These are phyloP conservation scores for Paxillus rubicundulus DNA, from an alignment of 768 basidiomycete species.

Conservation along the genomic window DNA sequence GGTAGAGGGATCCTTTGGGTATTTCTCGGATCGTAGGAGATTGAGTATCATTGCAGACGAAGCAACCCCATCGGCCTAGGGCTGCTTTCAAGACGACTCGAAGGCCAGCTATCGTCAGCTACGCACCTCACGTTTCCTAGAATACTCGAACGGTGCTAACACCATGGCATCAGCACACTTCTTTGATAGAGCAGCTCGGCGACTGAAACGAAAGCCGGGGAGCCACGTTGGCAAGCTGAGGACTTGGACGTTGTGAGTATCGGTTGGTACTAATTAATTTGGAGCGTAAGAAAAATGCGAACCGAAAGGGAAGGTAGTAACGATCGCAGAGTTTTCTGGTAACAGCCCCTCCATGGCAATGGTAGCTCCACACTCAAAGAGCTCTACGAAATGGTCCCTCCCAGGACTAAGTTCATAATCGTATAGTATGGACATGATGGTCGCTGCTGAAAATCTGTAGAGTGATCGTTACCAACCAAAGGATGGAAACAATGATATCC, in stretches of 20 bases:
- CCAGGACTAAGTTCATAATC: conserved; percentile 32
- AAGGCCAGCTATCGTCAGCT: no score
- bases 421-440: conserved; percentile 35
- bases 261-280: neutral
- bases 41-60: conserved; percentile 3
- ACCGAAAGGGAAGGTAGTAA: conserved; percentile 3
- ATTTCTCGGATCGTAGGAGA: neutral
- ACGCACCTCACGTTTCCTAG: neutral
- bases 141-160: neutral
- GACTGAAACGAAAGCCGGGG: conserved; percentile 37
- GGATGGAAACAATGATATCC: neutral
- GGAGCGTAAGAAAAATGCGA: neutral
- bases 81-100: neutral
- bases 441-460: conserved; percentile 29
- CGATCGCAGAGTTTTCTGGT: neutral
- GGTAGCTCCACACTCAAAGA: conserved; percentile 21
- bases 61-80: conserved; percentile 2
- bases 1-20: conserved; percentile 4
- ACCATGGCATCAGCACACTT: neutral
- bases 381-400: conserved; percentile 32
- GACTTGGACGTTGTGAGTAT: neutral
- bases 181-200: neutral
- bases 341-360: neutral
- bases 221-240: conserved; percentile 29
- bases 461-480: neutral